Evolutionary conservation across 2,329 filamentous ascomycete species (phyloP).

Genomic region (Fusarium illudens): DNA sequence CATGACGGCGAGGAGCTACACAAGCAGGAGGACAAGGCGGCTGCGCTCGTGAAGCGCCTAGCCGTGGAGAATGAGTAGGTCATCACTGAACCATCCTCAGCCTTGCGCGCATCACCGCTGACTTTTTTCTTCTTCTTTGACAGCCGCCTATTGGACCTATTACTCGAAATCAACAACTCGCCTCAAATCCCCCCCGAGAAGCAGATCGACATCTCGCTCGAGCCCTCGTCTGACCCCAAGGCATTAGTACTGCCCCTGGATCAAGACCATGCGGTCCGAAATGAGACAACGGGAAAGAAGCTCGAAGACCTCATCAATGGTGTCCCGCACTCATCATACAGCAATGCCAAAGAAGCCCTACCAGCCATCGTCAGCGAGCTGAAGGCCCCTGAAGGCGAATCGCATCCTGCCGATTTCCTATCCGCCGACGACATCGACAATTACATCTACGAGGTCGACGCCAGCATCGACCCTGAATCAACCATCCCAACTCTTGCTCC

Average conservation of each 20-base stretch:
- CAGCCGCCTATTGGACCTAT: constrained; percentile 87
- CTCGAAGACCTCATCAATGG: constrained; percentile 60
- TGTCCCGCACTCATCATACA: constrained; percentile 61
- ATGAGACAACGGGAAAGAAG: constrained; percentile 56
- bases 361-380: constrained; percentile 64
- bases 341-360: constrained; percentile 68
- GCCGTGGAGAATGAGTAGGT: constrained; percentile 92
- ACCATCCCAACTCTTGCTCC: constrained; percentile 62
- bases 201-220: constrained; percentile 74
- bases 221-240: constrained; percentile 54
- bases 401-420: constrained; percentile 71
- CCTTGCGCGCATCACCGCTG: constrained; percentile 26
- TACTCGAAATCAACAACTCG: constrained; percentile 88
- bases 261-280: constrained; percentile 49
- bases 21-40: constrained; percentile 80
- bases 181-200: constrained; percentile 78
- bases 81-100: constrained; percentile 4
- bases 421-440: constrained; percentile 76
- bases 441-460: constrained; percentile 73
- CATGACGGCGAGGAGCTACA: constrained; percentile 84
- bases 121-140: not conserved
- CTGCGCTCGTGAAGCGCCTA: constrained; percentile 81
- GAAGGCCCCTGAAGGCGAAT: constrained; percentile 58
- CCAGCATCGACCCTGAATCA: constrained; percentile 54
- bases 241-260: constrained; percentile 46